Evolutionary conservation across 2,329 filamentous ascomycete species (phyloP), one percentile per base, ranked within the genome.

Genomic region (Cladosporium sp.): DNA sequence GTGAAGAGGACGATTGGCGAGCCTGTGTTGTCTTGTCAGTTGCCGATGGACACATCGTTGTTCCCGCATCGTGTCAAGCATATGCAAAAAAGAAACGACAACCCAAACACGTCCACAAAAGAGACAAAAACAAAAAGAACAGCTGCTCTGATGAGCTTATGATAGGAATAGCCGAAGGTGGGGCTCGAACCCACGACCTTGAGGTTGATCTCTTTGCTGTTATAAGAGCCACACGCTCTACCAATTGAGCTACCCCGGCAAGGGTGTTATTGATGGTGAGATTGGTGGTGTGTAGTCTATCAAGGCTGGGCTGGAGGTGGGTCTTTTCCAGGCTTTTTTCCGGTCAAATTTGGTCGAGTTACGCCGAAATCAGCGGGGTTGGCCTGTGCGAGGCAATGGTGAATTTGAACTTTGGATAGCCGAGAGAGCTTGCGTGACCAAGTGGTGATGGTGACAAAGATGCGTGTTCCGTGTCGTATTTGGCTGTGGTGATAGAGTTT

Each of bases 171-270:
- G 52, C 52, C 52, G 52, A 55, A 55, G 52, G 52, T 55, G 52
- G 52, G 52, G 52, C 52, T 55, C 52, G 52, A 55, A 55, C 52
- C 52, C 52, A 55, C 52, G 52, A 55, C 52, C 52, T 55, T 55
- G 52, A 55, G 52, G 52, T 55, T 55, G 52, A 54, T 54, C 51
- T 55, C 52, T 55, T 55, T 34, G 52, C 52, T 55, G 52, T 55
- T 21, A 47, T 83, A 83, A 82, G 80, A 82, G 80, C 80, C 80
- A 80, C 80, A 82, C 80, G 80, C 80, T 82, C 80, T 82, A 79
- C 80, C 80, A 79, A 82, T 82, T 82, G 80, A 82, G 80, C 80
- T 82, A 82, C 78, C 79, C 80, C 76, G 77, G 80, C 80, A 38
- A 38, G 30, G 59, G 59, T 59, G 12, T 51, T 52, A 18, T 52